phyloP scores from a whole-genome alignment of 495 filamentous ascomycete species.

The Penicillium daleae region DNA sequence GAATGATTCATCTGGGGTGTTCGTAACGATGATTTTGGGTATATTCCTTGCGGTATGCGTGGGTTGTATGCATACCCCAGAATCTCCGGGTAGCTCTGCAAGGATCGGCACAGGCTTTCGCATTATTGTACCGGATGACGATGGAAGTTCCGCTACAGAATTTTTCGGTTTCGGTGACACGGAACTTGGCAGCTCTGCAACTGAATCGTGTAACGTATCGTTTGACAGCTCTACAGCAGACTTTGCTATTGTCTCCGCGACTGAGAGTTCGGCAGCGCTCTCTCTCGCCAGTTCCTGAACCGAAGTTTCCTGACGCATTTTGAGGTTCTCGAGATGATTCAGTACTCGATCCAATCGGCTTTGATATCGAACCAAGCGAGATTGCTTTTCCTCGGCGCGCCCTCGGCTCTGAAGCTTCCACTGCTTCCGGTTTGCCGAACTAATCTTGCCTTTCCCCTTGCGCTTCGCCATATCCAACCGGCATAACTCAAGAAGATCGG shows the following conservation, averaged over 20 bases:
- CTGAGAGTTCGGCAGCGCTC: constrained; percentile 5
- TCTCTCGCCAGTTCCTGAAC: background rate
- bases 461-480: constrained; percentile 17
- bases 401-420: constrained; percentile 15
- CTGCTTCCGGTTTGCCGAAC: constrained; percentile 16
- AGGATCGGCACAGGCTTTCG: constrained; percentile 4
- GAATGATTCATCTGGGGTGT: constrained; percentile 6
- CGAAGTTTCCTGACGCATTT: background rate
- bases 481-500: constrained; percentile 15
- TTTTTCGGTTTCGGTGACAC: background rate
- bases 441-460: constrained; percentile 25
- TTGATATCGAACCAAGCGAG: constrained; percentile 12
- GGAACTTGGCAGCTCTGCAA: background rate
- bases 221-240: constrained; percentile 4
- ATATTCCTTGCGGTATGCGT: background rate
- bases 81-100: constrained; percentile 15
- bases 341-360: constrained; percentile 16
- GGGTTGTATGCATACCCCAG: background rate
- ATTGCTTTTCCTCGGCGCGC: constrained; percentile 11
- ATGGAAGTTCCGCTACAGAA: background rate
- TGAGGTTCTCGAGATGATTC: constrained; percentile 9
- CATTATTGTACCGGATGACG: background rate
- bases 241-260: background rate
- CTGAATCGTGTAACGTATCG: background rate
- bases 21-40: constrained; percentile 22